A percentile compares a stretch with the other conserved stretches of the same genome.
Evolutionary conservation across 176 grass and related monocot genomes (phyloP).

Genomic region (Oryza glaberrima): DNA sequence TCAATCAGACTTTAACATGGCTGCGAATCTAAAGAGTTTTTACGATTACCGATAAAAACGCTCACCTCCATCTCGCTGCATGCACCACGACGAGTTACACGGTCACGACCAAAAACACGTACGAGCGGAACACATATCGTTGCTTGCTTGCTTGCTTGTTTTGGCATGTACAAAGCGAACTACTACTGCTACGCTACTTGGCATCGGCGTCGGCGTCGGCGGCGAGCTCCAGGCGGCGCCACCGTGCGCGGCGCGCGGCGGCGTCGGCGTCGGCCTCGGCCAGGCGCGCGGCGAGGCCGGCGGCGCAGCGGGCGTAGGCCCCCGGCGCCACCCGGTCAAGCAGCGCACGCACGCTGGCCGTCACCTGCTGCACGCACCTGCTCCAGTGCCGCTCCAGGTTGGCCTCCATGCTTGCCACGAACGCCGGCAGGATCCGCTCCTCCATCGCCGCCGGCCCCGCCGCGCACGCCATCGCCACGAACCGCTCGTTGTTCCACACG

Average conservation of each 20-base stretch:
- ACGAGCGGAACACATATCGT: neutral
- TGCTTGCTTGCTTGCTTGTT: too few species aligned
- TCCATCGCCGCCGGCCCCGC: constrained; percentile 41
- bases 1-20: too few species aligned
- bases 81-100: neutral
- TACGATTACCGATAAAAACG: too few species aligned
- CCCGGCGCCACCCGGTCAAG: constrained; percentile 59
- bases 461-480: constrained; percentile 66
- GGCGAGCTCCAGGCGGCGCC: constrained; percentile 59
- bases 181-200: neutral
- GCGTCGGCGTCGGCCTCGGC: constrained; percentile 27
- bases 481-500: constrained; percentile 86
- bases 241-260: constrained; percentile 49
- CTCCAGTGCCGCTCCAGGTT: constrained; percentile 87
- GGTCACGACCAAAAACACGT: neutral
- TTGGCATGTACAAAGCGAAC: neutral
- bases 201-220: neutral
- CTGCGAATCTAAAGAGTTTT: too few species aligned
- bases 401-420: constrained; percentile 63
- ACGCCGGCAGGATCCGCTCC: constrained; percentile 60
- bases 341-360: constrained; percentile 62
- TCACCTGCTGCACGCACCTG: constrained; percentile 80
- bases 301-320: constrained; percentile 57
- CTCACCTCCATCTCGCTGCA: too few species aligned
- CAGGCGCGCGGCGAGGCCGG: constrained; percentile 38